A percentile compares a stretch with the other conserved stretches of the same genome.
Evolutionary conservation across 345 rosid genomes (phyloP).

Genomic region (Pistacia vera): DNA sequence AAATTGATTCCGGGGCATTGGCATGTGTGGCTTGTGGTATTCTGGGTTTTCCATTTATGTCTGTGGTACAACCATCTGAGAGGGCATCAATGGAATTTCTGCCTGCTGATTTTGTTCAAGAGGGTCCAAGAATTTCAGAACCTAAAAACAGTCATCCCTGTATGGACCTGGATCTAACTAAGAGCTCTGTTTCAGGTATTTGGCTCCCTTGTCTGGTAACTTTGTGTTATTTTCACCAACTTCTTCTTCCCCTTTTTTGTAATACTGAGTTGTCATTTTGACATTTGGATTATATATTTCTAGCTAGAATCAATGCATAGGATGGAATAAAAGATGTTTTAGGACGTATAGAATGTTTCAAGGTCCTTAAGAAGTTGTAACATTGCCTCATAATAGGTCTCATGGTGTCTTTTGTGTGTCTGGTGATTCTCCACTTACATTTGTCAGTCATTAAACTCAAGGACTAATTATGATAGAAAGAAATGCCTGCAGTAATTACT

Average conservation of each 20-base stretch:
- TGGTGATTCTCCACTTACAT: background rate
- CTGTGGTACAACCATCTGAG: slow-evolving; percentile 78
- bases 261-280: background rate
- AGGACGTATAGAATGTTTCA: slow-evolving; percentile 1
- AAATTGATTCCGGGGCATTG: slow-evolving; percentile 85
- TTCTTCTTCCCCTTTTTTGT: background rate
- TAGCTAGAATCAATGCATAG: background rate
- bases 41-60: slow-evolving; percentile 99
- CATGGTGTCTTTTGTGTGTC: background rate
- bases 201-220: background rate
- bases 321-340: background rate
- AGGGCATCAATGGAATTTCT: slow-evolving; percentile 43
- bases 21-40: slow-evolving; percentile 97
- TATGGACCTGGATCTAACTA: slow-evolving; percentile 19
- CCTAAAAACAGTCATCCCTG: slow-evolving; percentile 13
- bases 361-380: background rate
- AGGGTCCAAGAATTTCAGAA: slow-evolving; percentile 21
- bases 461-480: background rate
- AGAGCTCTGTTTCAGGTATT: slow-evolving; percentile 42
- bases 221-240: background rate
- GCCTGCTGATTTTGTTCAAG: slow-evolving; percentile 18
- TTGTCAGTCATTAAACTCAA: background rate
- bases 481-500: background rate
- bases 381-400: background rate
- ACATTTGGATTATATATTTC: background rate